Evolutionary conservation across 768 basidiomycete species (phyloP).

Genomic region (Mycena epipterygia): DNA sequence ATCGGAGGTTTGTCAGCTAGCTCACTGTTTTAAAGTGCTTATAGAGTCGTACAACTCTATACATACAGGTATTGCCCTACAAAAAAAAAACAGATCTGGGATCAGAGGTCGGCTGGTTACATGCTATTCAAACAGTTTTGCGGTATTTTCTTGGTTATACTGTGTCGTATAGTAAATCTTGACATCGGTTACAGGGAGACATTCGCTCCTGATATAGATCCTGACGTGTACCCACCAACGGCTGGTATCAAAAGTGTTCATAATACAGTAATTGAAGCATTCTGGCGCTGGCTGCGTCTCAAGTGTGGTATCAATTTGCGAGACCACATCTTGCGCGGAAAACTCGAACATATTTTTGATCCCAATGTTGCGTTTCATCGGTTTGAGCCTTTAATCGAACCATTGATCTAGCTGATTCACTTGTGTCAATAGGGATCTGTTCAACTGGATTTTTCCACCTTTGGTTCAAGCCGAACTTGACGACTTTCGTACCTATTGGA

Average conservation of each 20-base stretch:
- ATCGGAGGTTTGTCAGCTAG: constrained; percentile 12
- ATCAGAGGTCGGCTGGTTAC: constrained; percentile 6
- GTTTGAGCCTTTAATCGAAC: constrained; percentile 18
- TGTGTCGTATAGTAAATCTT: neutral
- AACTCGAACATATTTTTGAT: constrained; percentile 17
- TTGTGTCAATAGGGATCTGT: constrained; percentile 39
- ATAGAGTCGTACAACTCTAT: neutral
- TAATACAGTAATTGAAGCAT: constrained; percentile 35
- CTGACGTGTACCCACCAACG: neutral
- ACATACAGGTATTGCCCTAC: neutral
- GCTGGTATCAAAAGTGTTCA: constrained; percentile 30
- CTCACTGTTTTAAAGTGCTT: neutral
- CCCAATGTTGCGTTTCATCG: neutral
- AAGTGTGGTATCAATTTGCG: constrained; percentile 26
- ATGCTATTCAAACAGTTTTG: neutral
- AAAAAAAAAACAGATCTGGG: neutral
- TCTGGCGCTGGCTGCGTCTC: constrained; percentile 37
- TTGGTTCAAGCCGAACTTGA: constrained; percentile 46
- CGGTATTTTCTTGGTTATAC: neutral
- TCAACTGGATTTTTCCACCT: constrained; percentile 50
- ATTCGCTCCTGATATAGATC: too few relatives aligned
- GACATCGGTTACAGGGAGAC: too few relatives aligned
- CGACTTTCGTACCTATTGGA: constrained; percentile 46
- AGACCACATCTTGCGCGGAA: constrained; percentile 19
- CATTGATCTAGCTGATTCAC: neutral